Base-by-base conservation (phyloP, 192 early-diverging fungal genomes). In the Umbelopsis sp. region DNA sequence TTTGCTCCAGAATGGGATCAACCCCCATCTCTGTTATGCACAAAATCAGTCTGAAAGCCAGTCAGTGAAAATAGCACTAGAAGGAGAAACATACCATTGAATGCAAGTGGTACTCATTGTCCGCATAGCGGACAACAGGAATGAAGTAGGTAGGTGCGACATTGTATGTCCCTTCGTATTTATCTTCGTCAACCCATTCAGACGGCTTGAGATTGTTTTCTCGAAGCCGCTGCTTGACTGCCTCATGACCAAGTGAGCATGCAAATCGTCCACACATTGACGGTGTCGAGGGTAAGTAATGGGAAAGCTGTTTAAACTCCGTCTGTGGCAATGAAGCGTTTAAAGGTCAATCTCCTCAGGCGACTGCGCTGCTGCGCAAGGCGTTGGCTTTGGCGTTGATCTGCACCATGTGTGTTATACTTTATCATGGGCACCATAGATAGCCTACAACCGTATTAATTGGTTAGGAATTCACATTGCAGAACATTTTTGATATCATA, bases 1-100 rank as follows among this genome's bases (percentile, higher is more conserved):
- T 22, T 81, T 85, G 13, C 79, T 71, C 67, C 79, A 71, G 1
- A 64, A 76, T 21, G 85, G 85, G 50, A 87, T 83, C 47, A 85
- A 70, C 2, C 85, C 85, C 85, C 85, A 87, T 72, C 73, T 79
- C 82, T 84, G 47, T 15, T 30, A 47, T 16, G 27, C 18, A 74
- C 41, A 49, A 30, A 15, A 47, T 41, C 6, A 41, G 37, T 41
- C 6, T 41, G 37, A 41, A 41, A 41, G 37, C 37, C 37, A 41
- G 37, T 9, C 37, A 41, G 37, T 41, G 37, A 41, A 30, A 0
- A 41, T 4, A 47, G 7, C 41, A 22, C 18, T 61, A 48, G 25
- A 47, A 46, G 2, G n/a, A n/a, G 21, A 18, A 30, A 41, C 45
- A 15, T 76, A 85, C 84, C 84, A 85, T 85, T 47, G 76, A 48